Evolutionary conservation across 2,329 filamentous ascomycete genomes (phyloP).

Genomic region (Alternaria ethzedia): DNA sequence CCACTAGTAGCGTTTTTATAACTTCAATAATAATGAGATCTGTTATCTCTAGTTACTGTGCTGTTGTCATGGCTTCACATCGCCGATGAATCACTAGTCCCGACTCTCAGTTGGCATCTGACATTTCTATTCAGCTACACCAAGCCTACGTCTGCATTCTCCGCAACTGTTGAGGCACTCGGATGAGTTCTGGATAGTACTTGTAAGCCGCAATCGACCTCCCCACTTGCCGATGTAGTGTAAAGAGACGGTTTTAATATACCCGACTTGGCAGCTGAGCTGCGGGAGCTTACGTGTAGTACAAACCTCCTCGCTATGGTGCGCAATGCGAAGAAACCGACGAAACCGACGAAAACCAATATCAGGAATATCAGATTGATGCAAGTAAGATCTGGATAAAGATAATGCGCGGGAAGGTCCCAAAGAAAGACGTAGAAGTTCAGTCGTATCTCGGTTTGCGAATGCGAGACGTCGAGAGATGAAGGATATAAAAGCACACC

Average conservation of each 20-base stretch:
- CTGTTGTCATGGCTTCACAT: no score
- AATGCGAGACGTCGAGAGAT: neutral
- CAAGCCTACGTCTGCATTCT: neutral
- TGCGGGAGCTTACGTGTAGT: neutral
- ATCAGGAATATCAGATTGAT: neutral
- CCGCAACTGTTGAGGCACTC: neutral
- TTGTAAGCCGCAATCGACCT: no score
- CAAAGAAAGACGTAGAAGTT: neutral
- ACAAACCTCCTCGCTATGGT: neutral
- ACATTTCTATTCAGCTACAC: neutral
- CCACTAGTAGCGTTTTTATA: neutral
- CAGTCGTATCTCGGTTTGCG: neutral
- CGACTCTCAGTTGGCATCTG: no score
- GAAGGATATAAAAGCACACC: neutral
- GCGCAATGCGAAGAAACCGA: neutral
- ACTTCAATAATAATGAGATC: no score
- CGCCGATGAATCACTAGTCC: no score
- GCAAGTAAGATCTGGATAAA: neutral
- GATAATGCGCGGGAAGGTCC: accelerated
- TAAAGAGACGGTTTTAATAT: neutral
- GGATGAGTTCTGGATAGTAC: no score
- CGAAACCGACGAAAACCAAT: neutral
- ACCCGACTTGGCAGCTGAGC: neutral
- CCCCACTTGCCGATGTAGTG: neutral
- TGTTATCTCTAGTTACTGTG: no score